Percentiles rank a stretch among this genome's conserved stretches.
Evolutionary conservation across 495 filamentous ascomycete species (phyloP).

Genomic region (Arthonia radiata): DNA sequence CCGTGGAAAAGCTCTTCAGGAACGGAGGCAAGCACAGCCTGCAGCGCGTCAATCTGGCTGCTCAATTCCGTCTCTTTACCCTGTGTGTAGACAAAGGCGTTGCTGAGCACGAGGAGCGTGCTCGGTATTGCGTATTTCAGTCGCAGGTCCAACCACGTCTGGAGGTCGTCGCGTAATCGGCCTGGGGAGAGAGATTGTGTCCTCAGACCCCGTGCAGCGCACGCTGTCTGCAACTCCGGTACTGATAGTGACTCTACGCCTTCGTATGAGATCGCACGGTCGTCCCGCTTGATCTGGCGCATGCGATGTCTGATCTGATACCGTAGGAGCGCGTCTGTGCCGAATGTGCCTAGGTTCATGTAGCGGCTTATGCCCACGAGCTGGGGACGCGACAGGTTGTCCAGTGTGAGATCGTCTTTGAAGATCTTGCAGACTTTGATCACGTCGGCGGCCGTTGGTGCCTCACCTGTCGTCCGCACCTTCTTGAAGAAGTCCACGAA

Average conservation of each 20-base stretch:
- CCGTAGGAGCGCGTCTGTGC: constrained; percentile 89
- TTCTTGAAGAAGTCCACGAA: constrained; percentile 98
- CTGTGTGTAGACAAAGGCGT: constrained; percentile 84
- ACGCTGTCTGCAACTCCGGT: constrained; percentile 75
- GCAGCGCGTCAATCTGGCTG: constrained; percentile 79
- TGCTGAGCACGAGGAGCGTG: constrained; percentile 84
- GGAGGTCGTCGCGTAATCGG: constrained; percentile 68
- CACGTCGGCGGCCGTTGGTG: constrained; percentile 67
- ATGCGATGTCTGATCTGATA: constrained; percentile 94
- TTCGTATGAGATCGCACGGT: constrained; percentile 83
- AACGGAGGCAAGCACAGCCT: constrained; percentile 75
- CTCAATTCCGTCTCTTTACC: constrained; percentile 74
- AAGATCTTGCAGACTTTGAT: constrained; percentile 99
- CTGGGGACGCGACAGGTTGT: constrained; percentile 90
- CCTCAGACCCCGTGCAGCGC: constrained; percentile 71
- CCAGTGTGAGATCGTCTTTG: constrained; percentile 90
- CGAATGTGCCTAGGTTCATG: constrained; percentile 92
- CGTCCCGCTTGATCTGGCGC: constrained; percentile 97
- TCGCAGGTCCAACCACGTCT: constrained; percentile 85
- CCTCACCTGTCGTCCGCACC: constrained; percentile 71
- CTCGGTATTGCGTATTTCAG: constrained; percentile 83
- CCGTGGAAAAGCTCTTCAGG: constrained; percentile 97
- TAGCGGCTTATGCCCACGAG: constrained; percentile 95
- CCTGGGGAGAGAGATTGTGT: constrained; percentile 76
- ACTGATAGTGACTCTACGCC: constrained; percentile 85